These are phyloP conservation scores for Pinus albicaulis DNA, from an alignment of 75 land plant genomes.

Conservation along the genomic window DNA sequence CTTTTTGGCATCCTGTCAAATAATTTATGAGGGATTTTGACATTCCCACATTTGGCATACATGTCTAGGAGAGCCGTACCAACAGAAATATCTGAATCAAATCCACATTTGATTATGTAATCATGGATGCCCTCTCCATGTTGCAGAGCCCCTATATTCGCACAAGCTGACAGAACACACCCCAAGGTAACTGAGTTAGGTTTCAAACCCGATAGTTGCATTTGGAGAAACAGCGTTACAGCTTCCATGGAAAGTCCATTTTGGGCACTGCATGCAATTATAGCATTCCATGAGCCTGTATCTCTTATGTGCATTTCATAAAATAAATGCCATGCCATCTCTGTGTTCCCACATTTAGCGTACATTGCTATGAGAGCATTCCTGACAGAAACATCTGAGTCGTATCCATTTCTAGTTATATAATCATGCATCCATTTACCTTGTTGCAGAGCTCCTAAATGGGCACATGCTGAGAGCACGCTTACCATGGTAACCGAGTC, in stretches of 20 bases:
- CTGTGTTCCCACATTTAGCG: conserved; percentile 21
- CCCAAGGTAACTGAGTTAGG: conserved; percentile 30
- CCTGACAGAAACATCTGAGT: conserved; percentile 18
- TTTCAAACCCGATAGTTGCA: conserved; percentile 20
- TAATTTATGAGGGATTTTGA: too few species aligned
- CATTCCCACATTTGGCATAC: too few species aligned
- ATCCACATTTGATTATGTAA: too few species aligned
- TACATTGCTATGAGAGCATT: conserved; percentile 26
- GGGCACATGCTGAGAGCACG: conserved; percentile 17
- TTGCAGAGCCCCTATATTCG: too few species aligned
- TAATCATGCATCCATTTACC: conserved; percentile 26
- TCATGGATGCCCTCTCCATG: too few species aligned
- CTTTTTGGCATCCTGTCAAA: too few species aligned
- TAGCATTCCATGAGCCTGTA: conserved; percentile 23
- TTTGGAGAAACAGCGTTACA: conserved; percentile 26
- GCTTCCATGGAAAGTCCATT: conserved; percentile 29
- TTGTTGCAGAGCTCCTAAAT: conserved; percentile 3
- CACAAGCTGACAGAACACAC: conserved; percentile 29
- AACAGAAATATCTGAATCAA: too few species aligned
- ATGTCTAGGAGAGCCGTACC: too few species aligned
- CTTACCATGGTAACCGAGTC: conserved; percentile 20
- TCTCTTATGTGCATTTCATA: conserved; percentile 18
- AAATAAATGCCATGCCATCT: conserved; percentile 23
- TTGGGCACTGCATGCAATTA: conserved; percentile 28
- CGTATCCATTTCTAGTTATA: conserved; percentile 15